These are phyloP conservation scores for Suillus occidentalis DNA, from an alignment of 768 basidiomycete species.

Conservation along the genomic window DNA sequence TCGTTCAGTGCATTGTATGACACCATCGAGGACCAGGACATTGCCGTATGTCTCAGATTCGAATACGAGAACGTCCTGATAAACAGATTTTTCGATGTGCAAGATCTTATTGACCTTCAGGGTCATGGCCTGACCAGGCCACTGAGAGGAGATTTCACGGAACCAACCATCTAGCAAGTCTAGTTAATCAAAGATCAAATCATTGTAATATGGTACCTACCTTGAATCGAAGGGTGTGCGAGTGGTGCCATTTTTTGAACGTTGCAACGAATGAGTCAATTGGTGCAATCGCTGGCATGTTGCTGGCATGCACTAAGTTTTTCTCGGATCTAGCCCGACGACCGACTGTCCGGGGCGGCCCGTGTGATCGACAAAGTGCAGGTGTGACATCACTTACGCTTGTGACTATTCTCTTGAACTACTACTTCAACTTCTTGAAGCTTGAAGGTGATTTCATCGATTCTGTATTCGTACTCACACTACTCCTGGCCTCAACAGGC, in stretches of 20 bases:
- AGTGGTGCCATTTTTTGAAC: conserved; percentile 49
- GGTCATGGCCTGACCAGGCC: conserved; percentile 98
- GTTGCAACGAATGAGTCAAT: conserved; percentile 8
- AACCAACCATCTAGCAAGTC: conserved; percentile 83
- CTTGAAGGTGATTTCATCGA: neutral
- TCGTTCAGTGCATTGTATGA: conserved; percentile 95
- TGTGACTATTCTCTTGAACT: neutral
- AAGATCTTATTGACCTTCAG: conserved; percentile 94
- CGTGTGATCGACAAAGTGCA: neutral
- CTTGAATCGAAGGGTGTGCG: conserved; percentile 56
- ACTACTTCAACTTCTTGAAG: too few relatives aligned
- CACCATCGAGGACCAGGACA: conserved; percentile 92
- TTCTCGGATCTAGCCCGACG: neutral
- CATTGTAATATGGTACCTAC: conserved; percentile 25
- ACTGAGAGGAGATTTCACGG: conserved; percentile 91
- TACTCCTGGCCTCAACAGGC: neutral
- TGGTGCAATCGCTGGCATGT: too few relatives aligned
- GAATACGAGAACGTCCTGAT: conserved; percentile 97
- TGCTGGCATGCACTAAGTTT: neutral
- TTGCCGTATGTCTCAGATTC: conserved; percentile 97
- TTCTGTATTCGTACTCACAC: neutral
- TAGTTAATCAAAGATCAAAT: conserved; percentile 11
- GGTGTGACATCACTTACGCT: neutral
- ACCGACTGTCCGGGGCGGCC: neutral
- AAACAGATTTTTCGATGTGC: conserved; percentile 89